phyloP scores from a whole-genome alignment of 148 eudicot genomes.

The Rhododendron molle region DNA sequence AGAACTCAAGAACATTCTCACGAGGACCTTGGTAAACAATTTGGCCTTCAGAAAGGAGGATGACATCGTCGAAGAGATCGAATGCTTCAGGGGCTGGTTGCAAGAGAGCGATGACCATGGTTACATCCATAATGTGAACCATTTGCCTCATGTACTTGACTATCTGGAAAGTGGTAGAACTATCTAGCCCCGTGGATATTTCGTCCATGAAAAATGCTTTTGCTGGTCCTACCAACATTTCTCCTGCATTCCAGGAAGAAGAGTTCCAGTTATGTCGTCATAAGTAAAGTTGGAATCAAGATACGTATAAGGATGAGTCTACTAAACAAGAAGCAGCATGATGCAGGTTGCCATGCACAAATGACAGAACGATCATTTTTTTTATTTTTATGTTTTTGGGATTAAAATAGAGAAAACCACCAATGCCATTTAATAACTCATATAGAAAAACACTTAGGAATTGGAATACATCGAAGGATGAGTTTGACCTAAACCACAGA shows the following conservation, averaged over 20 bases:
- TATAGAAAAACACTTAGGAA: too few species aligned
- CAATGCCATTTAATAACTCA: too few species aligned
- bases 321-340: not conserved
- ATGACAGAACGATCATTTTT: not conserved
- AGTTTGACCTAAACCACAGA: not conserved
- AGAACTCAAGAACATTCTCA: conserved; percentile 2
- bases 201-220: conserved; percentile 40
- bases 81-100: conserved; percentile 41
- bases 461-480: not conserved
- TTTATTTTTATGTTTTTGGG: not conserved
- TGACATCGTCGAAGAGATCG: conserved; percentile 33
- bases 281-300: not conserved
- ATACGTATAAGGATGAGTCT: not conserved
- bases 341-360: not conserved
- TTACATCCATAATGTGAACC: conserved; percentile 31
- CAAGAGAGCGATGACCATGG: conserved; percentile 35
- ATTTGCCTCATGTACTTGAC: conserved; percentile 30
- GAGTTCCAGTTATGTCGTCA: not conserved
- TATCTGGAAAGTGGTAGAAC: conserved; percentile 37
- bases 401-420: too few species aligned
- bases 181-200: conserved; percentile 35
- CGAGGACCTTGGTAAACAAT: conserved; percentile 38
- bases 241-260: conserved; percentile 19
- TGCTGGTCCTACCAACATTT: conserved; percentile 40
- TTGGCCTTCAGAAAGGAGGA: conserved; percentile 30